A percentile compares a stretch with the other conserved stretches of the same genome.
phyloP scores from a whole-genome alignment of 805 yeast species.

The Kluyveromyces starmeri region DNA sequence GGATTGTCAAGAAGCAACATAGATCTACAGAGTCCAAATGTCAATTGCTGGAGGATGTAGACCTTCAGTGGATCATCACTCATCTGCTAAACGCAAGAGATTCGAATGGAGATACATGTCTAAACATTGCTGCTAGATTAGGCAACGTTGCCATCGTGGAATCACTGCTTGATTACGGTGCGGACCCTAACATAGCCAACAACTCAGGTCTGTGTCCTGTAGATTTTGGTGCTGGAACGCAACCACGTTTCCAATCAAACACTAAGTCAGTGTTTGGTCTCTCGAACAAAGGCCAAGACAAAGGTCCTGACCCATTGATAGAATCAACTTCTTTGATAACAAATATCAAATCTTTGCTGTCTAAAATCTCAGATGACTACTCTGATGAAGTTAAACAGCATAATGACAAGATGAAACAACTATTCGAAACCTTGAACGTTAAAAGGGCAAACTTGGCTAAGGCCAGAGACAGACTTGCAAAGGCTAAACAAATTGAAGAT shows the following conservation, averaged over 20 bases:
- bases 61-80: constrained; percentile 49
- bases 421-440: constrained; percentile 36
- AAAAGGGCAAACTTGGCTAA: constrained; percentile 20
- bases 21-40: constrained; percentile 7
- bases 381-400: constrained; percentile 47
- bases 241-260: constrained; percentile 5
- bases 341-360: constrained; percentile 43
- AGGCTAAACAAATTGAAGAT: constrained; percentile 38
- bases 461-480: constrained; percentile 20
- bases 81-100: constrained; percentile 84
- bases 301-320: constrained; percentile 13
- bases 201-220: constrained; percentile 78
- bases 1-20: constrained; percentile 49
- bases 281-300: constrained; percentile 3
- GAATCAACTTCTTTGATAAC: constrained; percentile 28
- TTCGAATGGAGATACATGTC: constrained; percentile 87
- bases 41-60: constrained; percentile 9
- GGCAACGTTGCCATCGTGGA: constrained; percentile 76
- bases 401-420: constrained; percentile 40
- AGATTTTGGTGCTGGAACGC: constrained; percentile 60
- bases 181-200: constrained; percentile 69
- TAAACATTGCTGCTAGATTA: constrained; percentile 85
- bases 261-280: neutral
- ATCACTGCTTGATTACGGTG: constrained; percentile 79
- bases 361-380: constrained; percentile 49